phyloP scores from a whole-genome alignment of 1,139 yeast species.

The Meyerozyma elateridarum region DNA sequence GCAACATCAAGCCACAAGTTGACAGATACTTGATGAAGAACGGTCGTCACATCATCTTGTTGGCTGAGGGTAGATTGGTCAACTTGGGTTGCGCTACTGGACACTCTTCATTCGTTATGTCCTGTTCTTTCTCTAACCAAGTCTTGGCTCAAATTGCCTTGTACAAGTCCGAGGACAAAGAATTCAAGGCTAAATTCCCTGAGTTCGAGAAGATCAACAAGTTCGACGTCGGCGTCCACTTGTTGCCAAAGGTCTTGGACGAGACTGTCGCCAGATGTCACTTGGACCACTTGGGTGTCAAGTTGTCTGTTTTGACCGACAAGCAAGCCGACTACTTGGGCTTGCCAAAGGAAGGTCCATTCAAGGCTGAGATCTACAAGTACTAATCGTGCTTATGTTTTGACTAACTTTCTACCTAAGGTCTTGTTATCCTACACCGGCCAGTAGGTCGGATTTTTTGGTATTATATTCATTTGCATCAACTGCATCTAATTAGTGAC shows the following conservation, averaged over 20 bases:
- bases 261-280: slow-evolving; percentile 99
- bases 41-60: slow-evolving; percentile 93
- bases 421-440: slow-evolving; percentile 6
- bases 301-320: slow-evolving; percentile 69
- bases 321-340: slow-evolving; percentile 96
- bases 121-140: slow-evolving; percentile 99
- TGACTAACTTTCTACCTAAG: slow-evolving; percentile 8
- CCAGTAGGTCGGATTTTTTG: slow-evolving; percentile 4
- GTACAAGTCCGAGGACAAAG: slow-evolving; percentile 82
- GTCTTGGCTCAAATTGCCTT: slow-evolving; percentile 99
- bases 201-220: slow-evolving; percentile 94
- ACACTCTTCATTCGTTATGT: slow-evolving; percentile 98
- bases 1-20: slow-evolving; percentile 98
- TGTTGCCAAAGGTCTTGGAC: slow-evolving; percentile 96
- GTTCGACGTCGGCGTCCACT: slow-evolving; percentile 90
- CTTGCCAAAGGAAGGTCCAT: slow-evolving; percentile 92
- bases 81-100: slow-evolving; percentile 99
- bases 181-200: slow-evolving; percentile 75
- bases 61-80: slow-evolving; percentile 99
- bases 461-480: slow-evolving; percentile 35
- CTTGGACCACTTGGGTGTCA: slow-evolving; percentile 91
- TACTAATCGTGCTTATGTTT: slow-evolving; percentile 47
- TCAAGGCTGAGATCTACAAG: slow-evolving; percentile 98
- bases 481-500: slow-evolving; percentile 38
- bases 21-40: slow-evolving; percentile 90